Base-by-base conservation (phyloP, 169 alveolate genomes). In the Plasmodium sp. region DNA sequence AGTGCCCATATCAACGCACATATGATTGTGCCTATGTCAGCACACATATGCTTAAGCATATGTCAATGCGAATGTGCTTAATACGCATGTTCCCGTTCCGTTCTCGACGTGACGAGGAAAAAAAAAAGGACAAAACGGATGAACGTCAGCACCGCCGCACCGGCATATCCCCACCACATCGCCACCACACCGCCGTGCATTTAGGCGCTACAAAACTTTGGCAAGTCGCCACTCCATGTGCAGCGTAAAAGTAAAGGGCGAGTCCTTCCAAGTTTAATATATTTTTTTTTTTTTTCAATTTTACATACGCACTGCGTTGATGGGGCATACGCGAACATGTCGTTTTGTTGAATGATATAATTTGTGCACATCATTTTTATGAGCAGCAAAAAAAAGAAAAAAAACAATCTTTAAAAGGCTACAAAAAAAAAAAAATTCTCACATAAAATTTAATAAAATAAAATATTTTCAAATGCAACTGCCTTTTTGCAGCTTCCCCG, bases 361-460 rank as follows among this genome's bases (percentile, higher is more conserved):
- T 22, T 67, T 22, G 12, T 67, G 5, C 1, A 67, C 62, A 51
- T 51, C 62, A 51, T 14, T 51, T 51, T 51, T 51, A 51, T 16
- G 39, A 67, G n/a, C 4, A 18, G 39, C 7, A 67, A 67, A 67
- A 67, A 67, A 62, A 58, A 45, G 10, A 45, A 45, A 48, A 51
- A 51, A 51, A 2, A 51, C 0, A 51, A 18, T 67, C 77, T 18
- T 67, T 67, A 67, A 67, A 67, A 67, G 77, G 77, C 77, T 31
- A 67, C 33, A 67, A 67, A 67, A 31, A 67, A 62, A 62, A 67
- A 67, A 67, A 67, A 67, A 22, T 27, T 27, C n/a, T 22, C 41
- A 67, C 77, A 67, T 67, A 67, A 67, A 27, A 67, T 67, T 67
- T 67, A 67, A 67, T 67, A 67, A 67, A 67, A 67, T 67, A 67